These are phyloP conservation scores for Beauveria caledonica DNA, from an alignment of 2,329 filamentous ascomycete species.

Conservation along the genomic window DNA sequence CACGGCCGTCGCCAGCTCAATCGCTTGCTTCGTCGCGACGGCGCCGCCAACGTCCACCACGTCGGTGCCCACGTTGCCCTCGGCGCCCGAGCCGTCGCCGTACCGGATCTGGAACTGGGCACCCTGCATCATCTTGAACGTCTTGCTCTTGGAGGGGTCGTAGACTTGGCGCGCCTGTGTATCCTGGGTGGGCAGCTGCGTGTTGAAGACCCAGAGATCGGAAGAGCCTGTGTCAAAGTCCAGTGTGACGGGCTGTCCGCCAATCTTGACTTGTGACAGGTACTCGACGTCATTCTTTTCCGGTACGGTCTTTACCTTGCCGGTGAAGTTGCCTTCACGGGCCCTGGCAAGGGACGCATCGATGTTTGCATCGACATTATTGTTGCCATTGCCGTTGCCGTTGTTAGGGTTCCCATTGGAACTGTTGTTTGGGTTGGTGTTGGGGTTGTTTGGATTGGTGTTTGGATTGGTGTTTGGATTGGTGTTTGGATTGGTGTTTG, in stretches of 20 bases:
- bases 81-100: constrained; percentile 56
- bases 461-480: background rate
- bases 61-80: constrained; percentile 60
- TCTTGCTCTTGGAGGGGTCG: constrained; percentile 28
- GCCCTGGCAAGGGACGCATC: background rate
- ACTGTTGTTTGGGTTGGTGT: background rate
- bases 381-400: background rate
- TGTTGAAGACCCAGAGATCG: constrained; percentile 68
- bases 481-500: background rate
- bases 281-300: constrained; percentile 58
- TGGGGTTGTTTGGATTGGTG: background rate
- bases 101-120: constrained; percentile 58
- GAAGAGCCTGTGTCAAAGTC: constrained; percentile 72
- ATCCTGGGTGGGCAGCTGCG: constrained; percentile 37
- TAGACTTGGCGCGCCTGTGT: constrained; percentile 40
- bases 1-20: constrained; percentile 56
- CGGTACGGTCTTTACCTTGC: constrained; percentile 53
- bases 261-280: constrained; percentile 59
- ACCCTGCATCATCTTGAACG: constrained; percentile 28
- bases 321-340: constrained; percentile 24
- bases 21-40: constrained; percentile 51
- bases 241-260: constrained; percentile 59
- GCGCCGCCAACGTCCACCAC: constrained; percentile 59
- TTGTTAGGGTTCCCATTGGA: no score
- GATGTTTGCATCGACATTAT: background rate